Evolutionary conservation across 106 monocot species (phyloP).

Genomic region (Agapanthus africanus): DNA sequence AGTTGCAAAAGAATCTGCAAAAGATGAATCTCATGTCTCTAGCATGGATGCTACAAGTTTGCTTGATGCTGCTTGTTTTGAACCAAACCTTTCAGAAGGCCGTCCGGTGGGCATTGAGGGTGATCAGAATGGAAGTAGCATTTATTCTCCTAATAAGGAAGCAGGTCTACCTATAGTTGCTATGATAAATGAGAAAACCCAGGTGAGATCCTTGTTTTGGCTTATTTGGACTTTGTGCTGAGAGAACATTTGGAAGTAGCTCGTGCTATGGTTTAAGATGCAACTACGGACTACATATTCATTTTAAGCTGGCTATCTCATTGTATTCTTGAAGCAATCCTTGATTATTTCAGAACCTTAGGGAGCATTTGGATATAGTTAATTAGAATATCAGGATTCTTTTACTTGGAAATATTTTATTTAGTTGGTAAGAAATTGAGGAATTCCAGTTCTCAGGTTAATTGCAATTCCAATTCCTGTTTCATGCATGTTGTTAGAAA

Average conservation of each 20-base stretch:
- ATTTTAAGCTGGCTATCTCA: neutral
- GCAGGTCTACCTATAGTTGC: neutral
- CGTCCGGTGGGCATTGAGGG: neutral
- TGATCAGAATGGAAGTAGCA: conserved; percentile 8
- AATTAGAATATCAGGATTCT: no score
- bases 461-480: no score
- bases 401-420: no score
- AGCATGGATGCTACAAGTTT: neutral
- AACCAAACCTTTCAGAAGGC: neutral
- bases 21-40: neutral
- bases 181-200: conserved; percentile 3
- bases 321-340: neutral
- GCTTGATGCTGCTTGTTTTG: conserved; percentile 7
- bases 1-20: conserved; percentile 5
- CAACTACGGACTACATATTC: neutral
- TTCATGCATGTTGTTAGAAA: no score
- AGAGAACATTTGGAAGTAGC: neutral
- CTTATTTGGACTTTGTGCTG: neutral
- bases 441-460: no score
- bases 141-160: neutral
- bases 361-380: no score
- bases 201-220: conserved; percentile 21
- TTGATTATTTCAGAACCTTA: neutral
- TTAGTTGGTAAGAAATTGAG: no score
- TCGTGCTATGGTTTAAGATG: neutral